These are phyloP conservation scores for Camelina neglecta DNA, from an alignment of 345 rosid genomes.

Conservation along the genomic window DNA sequence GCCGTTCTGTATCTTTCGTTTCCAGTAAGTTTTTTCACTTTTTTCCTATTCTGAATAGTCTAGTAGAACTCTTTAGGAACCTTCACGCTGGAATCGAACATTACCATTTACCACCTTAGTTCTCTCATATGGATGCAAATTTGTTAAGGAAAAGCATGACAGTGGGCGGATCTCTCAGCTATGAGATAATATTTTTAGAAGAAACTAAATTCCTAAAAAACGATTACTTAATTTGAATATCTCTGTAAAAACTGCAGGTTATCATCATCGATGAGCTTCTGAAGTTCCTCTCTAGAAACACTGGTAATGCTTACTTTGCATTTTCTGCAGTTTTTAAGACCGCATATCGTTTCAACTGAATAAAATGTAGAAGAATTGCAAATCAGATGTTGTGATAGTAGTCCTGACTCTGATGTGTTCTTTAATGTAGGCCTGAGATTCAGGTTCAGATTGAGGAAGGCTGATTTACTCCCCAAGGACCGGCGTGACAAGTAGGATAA, in stretches of 20 bases:
- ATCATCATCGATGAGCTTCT: constrained; percentile 90
- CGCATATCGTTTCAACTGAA: constrained; percentile 12
- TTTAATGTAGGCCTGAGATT: constrained; percentile 66
- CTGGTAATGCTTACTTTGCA: constrained; percentile 34
- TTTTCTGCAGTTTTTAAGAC: not conserved
- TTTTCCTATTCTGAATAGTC: constrained; percentile 3
- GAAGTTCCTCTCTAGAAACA: constrained; percentile 90
- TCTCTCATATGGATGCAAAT: constrained; percentile 21
- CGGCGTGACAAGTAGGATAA: constrained; percentile 63
- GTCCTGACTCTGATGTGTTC: constrained; percentile 21
- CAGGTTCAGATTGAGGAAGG: constrained; percentile 73
- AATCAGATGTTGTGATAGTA: not conserved
- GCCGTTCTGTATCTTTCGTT: constrained; percentile 88
- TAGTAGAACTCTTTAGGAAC: constrained; percentile 14
- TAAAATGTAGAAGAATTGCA: not conserved
- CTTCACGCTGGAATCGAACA: constrained; percentile 11
- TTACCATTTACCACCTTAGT: constrained; percentile 11
- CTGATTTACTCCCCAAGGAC: constrained; percentile 83
- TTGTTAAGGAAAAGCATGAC: not conserved
- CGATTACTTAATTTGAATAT: not conserved
- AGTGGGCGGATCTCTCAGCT: constrained; percentile 11
- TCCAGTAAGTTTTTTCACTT: constrained; percentile 65
- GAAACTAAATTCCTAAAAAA: not conserved
- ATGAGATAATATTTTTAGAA: not conserved
- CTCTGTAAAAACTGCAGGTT: constrained; percentile 58